Percentiles rank a stretch among this genome's conserved stretches.
These are phyloP conservation scores for Vickermania ingenoplastis DNA, from an alignment of 208 protist species.

Conservation along the genomic window DNA sequence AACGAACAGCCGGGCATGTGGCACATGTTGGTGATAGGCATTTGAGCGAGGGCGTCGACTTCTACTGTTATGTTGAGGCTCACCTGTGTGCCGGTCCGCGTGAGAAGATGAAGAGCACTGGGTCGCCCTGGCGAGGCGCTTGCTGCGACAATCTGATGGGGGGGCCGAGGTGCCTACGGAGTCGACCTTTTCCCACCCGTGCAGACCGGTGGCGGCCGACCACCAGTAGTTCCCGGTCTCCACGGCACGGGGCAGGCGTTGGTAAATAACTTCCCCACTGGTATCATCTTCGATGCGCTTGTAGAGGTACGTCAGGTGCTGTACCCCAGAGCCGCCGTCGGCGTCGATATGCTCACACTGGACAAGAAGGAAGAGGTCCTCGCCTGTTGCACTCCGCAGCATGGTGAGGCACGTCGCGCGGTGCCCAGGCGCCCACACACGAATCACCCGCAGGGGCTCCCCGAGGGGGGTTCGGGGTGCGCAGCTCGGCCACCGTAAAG, in stretches of 20 bases:
- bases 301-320: background rate
- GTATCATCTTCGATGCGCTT: background rate
- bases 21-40: constrained; percentile 27
- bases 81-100: constrained; percentile 24
- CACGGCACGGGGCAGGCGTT: constrained; percentile 28
- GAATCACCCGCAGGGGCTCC: background rate
- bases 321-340: background rate
- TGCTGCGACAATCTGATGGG: constrained; percentile 5
- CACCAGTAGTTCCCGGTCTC: constrained; percentile 14
- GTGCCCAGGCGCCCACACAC: background rate
- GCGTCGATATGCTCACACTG: background rate
- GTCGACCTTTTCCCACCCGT: constrained; percentile 11
- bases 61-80: constrained; percentile 20
- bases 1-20: constrained; percentile 28
- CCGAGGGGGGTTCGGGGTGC: background rate
- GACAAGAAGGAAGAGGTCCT: background rate
- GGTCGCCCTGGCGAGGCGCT: constrained; percentile 9
- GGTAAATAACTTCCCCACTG: constrained; percentile 14
- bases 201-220: constrained; percentile 13
- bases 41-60: constrained; percentile 27
- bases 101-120: constrained; percentile 20
- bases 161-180: too few relatives aligned
- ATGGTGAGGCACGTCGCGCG: background rate
- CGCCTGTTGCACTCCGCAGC: background rate
- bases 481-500: constrained; percentile 1